phyloP scores from a whole-genome alignment of 352 stramenopile species.

The Phytopythium helicoides region DNA sequence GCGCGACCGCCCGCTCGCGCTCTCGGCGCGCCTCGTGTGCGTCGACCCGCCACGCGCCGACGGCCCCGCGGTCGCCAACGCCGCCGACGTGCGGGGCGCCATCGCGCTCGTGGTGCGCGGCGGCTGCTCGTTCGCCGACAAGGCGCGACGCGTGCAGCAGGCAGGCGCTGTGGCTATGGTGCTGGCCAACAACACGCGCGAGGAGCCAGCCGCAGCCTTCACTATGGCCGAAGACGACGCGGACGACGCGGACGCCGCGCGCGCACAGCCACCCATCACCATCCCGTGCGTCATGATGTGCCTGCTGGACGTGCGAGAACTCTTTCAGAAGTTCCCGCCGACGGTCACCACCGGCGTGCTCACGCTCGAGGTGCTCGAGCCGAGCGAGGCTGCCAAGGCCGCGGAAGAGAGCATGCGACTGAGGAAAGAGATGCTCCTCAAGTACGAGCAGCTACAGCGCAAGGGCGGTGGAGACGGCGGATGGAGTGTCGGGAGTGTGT shows the following conservation, averaged over 20 bases:
- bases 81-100: slow-evolving; percentile 34
- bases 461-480: slow-evolving; percentile 13
- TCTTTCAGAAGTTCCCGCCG: slow-evolving; percentile 64
- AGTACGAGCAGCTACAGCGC: slow-evolving; percentile 12
- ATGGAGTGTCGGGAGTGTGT: slow-evolving; percentile 19
- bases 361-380: slow-evolving; percentile 39
- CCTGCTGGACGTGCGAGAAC: slow-evolving; percentile 47
- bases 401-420: slow-evolving; percentile 32
- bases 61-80: slow-evolving; percentile 43
- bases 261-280: slow-evolving; percentile 11
- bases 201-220: slow-evolving; percentile 56
- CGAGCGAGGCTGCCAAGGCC: slow-evolving; percentile 17
- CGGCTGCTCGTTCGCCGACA: slow-evolving; percentile 66
- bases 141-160: slow-evolving; percentile 52
- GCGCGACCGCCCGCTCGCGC: slow-evolving; percentile 16
- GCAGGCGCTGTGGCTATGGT: slow-evolving; percentile 51
- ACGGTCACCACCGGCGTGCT: slow-evolving; percentile 40
- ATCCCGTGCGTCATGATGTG: slow-evolving; percentile 76
- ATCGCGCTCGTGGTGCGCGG: slow-evolving; percentile 67
- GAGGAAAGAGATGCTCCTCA: slow-evolving; percentile 1
- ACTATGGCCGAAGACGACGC: slow-evolving; percentile 51
- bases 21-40: slow-evolving; percentile 40
- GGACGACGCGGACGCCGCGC: background rate
- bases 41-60: slow-evolving; percentile 61
- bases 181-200: slow-evolving; percentile 52